Conservation (phyloP, 192 early-diverging fungal species). For the Oehlia diaphana region DNA sequence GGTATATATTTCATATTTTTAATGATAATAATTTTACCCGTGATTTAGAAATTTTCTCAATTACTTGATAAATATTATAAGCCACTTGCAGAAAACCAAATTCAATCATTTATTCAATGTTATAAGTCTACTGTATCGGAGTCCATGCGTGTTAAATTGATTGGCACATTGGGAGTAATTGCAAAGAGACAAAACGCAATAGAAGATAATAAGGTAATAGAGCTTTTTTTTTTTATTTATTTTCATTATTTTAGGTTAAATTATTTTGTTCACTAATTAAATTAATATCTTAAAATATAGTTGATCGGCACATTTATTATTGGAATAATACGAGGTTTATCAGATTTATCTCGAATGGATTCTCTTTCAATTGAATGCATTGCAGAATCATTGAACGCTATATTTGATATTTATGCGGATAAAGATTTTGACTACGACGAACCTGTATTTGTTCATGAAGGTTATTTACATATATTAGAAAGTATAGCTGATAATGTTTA, state of each 20-base stretch:
- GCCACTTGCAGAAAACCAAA: slow-evolving; percentile 45
- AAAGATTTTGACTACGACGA: slow-evolving; percentile 77
- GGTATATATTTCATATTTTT: slow-evolving; percentile 33
- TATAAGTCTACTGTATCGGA: slow-evolving; percentile 44
- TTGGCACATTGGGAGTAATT: slow-evolving; percentile 75
- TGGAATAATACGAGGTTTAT: slow-evolving; percentile 40
- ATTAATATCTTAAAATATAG: slow-evolving; percentile 33
- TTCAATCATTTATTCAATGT: slow-evolving; percentile 45
- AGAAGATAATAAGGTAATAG: slow-evolving; percentile 61
- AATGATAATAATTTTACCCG: background rate
- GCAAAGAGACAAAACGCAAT: slow-evolving; percentile 69
- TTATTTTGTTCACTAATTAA: background rate
- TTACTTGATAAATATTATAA: slow-evolving; percentile 18
- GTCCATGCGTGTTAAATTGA: slow-evolving; percentile 62
- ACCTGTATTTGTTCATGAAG: slow-evolving; percentile 78
- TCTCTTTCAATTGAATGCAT: slow-evolving; percentile 43
- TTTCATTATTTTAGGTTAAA: slow-evolving; percentile 18
- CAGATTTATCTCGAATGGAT: slow-evolving; percentile 34
- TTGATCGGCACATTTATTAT: slow-evolving; percentile 70
- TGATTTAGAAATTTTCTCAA: background rate
- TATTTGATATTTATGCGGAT: slow-evolving; percentile 91
- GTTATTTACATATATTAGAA: slow-evolving; percentile 60
- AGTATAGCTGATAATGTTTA: slow-evolving; percentile 49
- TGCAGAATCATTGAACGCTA: slow-evolving; percentile 77
- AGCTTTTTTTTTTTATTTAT: background rate